phyloP scores from a whole-genome alignment of 768 basidiomycete genomes.

The Pleurotus pulmonarius region DNA sequence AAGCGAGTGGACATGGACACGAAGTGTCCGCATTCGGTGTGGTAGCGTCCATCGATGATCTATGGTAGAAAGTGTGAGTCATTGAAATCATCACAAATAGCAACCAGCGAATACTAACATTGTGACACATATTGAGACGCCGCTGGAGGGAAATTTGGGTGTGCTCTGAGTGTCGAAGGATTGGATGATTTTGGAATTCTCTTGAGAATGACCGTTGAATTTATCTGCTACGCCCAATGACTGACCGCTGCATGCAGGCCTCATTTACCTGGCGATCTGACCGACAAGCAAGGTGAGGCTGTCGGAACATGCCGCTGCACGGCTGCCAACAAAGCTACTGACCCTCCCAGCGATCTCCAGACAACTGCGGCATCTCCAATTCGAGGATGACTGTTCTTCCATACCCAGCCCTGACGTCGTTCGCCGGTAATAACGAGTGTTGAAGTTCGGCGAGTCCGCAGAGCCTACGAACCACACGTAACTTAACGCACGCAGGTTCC shows the following conservation, averaged over 20 bases:
- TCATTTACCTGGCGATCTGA: constrained; percentile 32
- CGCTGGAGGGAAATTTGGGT: constrained; percentile 7
- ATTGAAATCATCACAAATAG: neutral
- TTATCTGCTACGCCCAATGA: constrained; percentile 13
- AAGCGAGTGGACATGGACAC: constrained; percentile 64
- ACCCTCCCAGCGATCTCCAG: neutral
- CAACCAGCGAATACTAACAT: constrained; percentile 41
- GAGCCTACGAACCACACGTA: neutral
- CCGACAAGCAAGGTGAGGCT: constrained; percentile 32
- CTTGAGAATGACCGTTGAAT: neutral
- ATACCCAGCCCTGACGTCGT: neutral
- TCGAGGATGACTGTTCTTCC: neutral
- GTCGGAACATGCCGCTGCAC: constrained; percentile 31
- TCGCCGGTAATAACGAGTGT: too few species aligned
- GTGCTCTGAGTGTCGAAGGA: neutral
- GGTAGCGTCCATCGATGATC: constrained; percentile 76
- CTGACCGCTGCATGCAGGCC: constrained; percentile 30
- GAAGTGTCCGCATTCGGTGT: constrained; percentile 70
- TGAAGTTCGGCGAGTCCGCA: neutral
- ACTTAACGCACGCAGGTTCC: neutral
- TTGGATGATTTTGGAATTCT: neutral
- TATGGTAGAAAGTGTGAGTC: constrained; percentile 20
- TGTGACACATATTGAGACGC: constrained; percentile 59
- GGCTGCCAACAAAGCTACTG: constrained; percentile 12
- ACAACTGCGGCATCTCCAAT: constrained; percentile 3